Evolutionary conservation across 805 yeast species (phyloP), one percentile per base, ranked within the genome.

Genomic region (Candida railenensis): DNA sequence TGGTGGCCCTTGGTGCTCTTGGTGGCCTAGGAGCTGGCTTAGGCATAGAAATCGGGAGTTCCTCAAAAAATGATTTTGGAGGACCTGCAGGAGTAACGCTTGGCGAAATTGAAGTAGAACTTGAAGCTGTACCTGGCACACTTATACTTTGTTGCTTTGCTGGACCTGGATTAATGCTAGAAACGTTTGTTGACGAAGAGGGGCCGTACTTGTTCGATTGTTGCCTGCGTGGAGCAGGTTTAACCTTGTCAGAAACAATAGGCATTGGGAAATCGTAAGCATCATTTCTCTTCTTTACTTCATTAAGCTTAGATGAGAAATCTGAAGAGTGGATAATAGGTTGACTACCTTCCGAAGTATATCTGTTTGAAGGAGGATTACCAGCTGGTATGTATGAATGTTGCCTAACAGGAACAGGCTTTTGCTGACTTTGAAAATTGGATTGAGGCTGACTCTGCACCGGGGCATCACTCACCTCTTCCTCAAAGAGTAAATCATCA

Each of bases 211-310:
- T 42, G 57, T 54, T 44, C 55, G 67, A 22, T 53, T 63, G 8
- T 22, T 39, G 20, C 11, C 42, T 44, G 59, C 78, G 39, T 60
- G 75, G 51, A 52, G 76, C 55, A 56, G 78, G 67, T 61, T 71
- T 51, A 47, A 68, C 37, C 53, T 49, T 55, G 56, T 70, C 70
- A 1, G 75, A 65, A 11, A 84, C 64, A 38, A 86, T 59, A 39
- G 73, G 80, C 18, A 71, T 66, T 1, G 92, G 92, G 56, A 86
- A 84, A 57, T 86, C 94, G 54, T 84, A 86, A 0, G 90, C 89
- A 65, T 85, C 89, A n/a, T 83, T 77, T 58, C 81, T 83, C 54
- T 77, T 76, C 61, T 83, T 82, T 34, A 69, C 69, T n/a, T 63
- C 65, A 44, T 69, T 71, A 15, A 80, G 57, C 40, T 70, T 68